Base-by-base conservation (phyloP, 768 basidiomycete species). In the Guyanaporus albipodus region DNA sequence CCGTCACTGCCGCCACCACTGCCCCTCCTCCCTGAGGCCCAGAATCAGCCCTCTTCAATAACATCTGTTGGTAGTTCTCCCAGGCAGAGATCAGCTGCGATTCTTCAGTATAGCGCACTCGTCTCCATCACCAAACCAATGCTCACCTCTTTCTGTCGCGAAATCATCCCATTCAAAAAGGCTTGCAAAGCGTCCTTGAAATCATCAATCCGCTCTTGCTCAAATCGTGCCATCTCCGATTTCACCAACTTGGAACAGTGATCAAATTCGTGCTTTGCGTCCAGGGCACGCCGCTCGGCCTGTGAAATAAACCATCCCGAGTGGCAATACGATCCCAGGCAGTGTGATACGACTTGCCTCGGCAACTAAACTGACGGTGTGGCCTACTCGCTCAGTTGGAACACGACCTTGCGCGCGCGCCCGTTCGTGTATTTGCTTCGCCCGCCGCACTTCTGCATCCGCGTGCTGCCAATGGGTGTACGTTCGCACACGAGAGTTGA, bases 121-220 rank as follows among this genome's bases (percentile, higher is more conserved):
- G 9, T 10, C 19, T 24, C 19, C 28, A 12, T 14, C 14, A 3
- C n/a, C 14, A 14, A 19, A 22, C 17, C 24, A 58, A n/a, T n/a
- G n/a, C 76, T 45, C 26, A 84, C 84, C 74, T 87, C 80, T 63
- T 85, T 90, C 70, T 99, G 94, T 43, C 83, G 74, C 4, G 74
- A 66, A 39, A 94, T 85, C 86, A 95, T 88, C 6, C 86, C 89
- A 34, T 92, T 87, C 44, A 97, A 70, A 66, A 91, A 93, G 4
- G 76, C 75, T 64, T 91, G 87, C 54, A 99, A 64, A 3, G 85
- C 76, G 35, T 78, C 73, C 67, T 93, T 94, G 67, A 98, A 96
- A 63, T 98, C 95, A 38, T 91, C 87, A 21, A 98, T 78, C 34
- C 94, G 80, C 67, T 96, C 95, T 61, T 83, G 80, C 69, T 99